Percentiles rank a stretch among this genome's conserved stretches.
Conservation (phyloP, 257 asterid genomes). For the Rhazya stricta region DNA sequence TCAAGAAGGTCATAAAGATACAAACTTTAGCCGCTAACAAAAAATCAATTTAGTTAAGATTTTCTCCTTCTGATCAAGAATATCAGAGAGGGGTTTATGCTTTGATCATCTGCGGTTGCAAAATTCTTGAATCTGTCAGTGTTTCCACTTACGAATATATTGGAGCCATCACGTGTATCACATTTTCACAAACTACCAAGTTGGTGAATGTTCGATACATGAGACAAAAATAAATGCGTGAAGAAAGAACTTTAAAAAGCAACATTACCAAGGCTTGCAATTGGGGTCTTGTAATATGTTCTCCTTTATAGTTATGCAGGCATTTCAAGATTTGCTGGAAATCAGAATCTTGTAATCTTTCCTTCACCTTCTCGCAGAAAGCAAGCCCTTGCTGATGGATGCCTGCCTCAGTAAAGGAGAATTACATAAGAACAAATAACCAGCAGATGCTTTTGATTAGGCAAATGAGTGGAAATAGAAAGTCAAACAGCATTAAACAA, state of each 20-base stretch:
- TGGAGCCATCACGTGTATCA: not conserved
- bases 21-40: not conserved
- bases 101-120: not conserved
- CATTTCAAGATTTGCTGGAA: conserved; percentile 31
- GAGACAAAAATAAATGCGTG: not conserved
- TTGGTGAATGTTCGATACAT: not conserved
- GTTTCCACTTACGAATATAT: not conserved
- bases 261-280: conserved; percentile 24
- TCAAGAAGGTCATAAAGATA: not conserved
- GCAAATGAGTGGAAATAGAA: conserved; percentile 2
- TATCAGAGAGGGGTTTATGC: not conserved
- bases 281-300: conserved; percentile 19
- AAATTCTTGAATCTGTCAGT: not conserved
- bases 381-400: conserved; percentile 45
- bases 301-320: conserved; percentile 23
- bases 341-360: conserved; percentile 24
- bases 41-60: not conserved
- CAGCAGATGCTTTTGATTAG: not conserved
- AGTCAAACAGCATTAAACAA: not conserved
- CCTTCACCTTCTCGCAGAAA: conserved; percentile 50
- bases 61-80: not conserved
- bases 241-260: not conserved
- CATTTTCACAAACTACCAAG: not conserved
- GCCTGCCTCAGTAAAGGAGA: conserved; percentile 38
- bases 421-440: conserved; percentile 15